These are phyloP conservation scores for Xylaria sp. DNA, from an alignment of 2,329 filamentous ascomycete species.

Conservation along the genomic window DNA sequence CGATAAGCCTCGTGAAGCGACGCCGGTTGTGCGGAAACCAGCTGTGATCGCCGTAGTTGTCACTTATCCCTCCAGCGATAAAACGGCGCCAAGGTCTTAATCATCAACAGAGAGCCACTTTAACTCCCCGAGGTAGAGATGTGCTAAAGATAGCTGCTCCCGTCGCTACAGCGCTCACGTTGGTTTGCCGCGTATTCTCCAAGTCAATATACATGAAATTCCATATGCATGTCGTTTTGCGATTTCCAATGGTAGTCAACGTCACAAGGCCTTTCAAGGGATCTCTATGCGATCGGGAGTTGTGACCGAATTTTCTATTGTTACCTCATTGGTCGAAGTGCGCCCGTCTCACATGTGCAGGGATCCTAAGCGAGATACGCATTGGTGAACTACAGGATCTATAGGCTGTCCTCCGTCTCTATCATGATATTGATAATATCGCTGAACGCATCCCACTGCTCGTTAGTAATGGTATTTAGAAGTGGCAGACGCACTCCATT, in stretches of 20 bases:
- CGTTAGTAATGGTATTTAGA: conserved; percentile 37
- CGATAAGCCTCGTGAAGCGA: conserved; percentile 25
- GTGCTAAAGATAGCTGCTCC: conserved; percentile 10
- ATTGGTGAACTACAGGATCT: conserved; percentile 28
- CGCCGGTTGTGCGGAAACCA: conserved; percentile 14
- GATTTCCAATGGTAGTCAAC: conserved; percentile 23
- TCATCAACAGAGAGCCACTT: conserved; percentile 21
- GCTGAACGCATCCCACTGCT: conserved; percentile 33
- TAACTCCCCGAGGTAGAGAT: conserved; percentile 17
- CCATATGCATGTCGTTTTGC: conserved; percentile 27
- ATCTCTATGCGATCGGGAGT: conserved; percentile 29
- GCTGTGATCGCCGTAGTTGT: conserved; percentile 29
- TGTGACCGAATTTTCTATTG: conserved; percentile 31
- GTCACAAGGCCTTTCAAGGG: conserved; percentile 32
- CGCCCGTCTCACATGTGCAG: conserved; percentile 32
- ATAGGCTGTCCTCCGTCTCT: conserved; percentile 38
- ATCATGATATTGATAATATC: conserved; percentile 37
- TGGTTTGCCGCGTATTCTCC: conserved; percentile 2
- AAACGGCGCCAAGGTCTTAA: conserved; percentile 18
- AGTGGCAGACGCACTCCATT: conserved; percentile 36
- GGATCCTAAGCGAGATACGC: conserved; percentile 35
- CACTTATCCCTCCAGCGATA: conserved; percentile 7
- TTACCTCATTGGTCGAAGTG: conserved; percentile 34
- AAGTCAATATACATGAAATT: conserved; percentile 26
- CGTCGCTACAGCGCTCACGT: background rate